Percentiles rank a stretch among this genome's conserved stretches.
phyloP scores from a whole-genome alignment of 2,329 filamentous ascomycete species.

The Helotiales sp. region DNA sequence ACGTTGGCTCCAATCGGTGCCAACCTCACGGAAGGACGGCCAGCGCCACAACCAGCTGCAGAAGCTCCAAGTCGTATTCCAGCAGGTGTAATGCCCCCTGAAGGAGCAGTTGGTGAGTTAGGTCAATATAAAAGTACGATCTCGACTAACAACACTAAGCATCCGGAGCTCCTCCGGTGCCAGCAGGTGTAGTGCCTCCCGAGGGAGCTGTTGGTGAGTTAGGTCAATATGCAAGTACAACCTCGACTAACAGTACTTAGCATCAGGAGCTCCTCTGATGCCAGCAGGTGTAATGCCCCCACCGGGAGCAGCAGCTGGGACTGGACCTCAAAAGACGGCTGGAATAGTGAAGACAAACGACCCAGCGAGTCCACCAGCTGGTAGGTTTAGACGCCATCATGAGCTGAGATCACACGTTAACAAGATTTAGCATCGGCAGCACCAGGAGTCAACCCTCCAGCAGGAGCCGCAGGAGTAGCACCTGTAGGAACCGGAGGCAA shows the following conservation, averaged over 20 bases:
- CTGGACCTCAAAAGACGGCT: background rate
- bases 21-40: conserved; percentile 23
- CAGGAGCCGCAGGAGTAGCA: conserved; percentile 9
- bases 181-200: conserved; percentile 12
- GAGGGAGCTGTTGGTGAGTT: conserved; percentile 12
- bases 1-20: conserved; percentile 46
- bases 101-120: conserved; percentile 15
- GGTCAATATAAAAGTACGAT: background rate
- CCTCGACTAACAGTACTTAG: conserved; percentile 7
- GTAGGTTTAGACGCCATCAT: background rate
- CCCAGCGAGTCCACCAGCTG: background rate
- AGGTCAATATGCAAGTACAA: background rate
- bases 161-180: conserved; percentile 4
- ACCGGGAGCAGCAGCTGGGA: conserved; percentile 7
- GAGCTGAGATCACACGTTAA: background rate
- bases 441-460: conserved; percentile 12
- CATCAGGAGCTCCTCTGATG: conserved; percentile 7
- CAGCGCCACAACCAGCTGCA: background rate
- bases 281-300: conserved; percentile 13
- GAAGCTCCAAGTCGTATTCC: conserved; percentile 15
- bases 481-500: conserved; percentile 9
- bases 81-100: background rate
- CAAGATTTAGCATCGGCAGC: conserved; percentile 13
- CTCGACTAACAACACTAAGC: conserved; percentile 10
- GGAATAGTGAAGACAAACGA: conserved; percentile 11